Evolutionary conservation across 2,329 filamentous ascomycete species (phyloP), one percentile per base, ranked within the genome.

Genomic region (Pseudocercospora macadamiae): DNA sequence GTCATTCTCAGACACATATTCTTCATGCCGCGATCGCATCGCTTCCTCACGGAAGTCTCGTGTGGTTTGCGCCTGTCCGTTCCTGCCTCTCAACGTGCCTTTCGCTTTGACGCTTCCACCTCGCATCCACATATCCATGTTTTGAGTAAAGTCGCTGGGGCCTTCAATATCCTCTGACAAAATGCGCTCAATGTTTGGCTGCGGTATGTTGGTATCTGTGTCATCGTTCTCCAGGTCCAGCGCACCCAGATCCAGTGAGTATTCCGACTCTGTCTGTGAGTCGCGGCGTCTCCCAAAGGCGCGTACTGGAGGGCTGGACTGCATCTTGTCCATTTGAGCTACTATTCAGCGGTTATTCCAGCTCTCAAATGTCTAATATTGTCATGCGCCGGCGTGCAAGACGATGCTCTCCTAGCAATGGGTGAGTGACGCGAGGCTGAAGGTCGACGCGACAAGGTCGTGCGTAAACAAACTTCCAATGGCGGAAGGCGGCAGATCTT

Each of bases 111-210:
- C 25, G 28, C 26, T 34, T 9, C 16, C 25, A 7, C 47, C 26
- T 49, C 26, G 47, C 59, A 61, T 72, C 67, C 68, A 74, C 54
- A 67, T 64, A 25, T 67, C 69, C 66, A 75, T 69, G 63, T 75
- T 72, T 36, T 71, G 62, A 6, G 73, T 75, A 44, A 75, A 75
- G 62, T 75, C 72, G 57, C 68, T 73, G 1, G 73, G 73, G 6
- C 72, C 73, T 44, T 74, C 73, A 39, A 75, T 74, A 45, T 74
- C 72, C 54, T 73, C 71, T 52, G 70, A 73, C 34, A 64, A 57
- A 18, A 75, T 61, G 21, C 60, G 66, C 55, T 71, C 69, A 21
- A 69, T 58, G 9, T 67, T 57, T 19, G 51, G 69, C 47, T 67
- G 62, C 1, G 66, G 61, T 8, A 68, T 55, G 5, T 67, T 64